Percentiles rank a stretch among this genome's conserved stretches.
These are phyloP conservation scores for Clonostachys chloroleuca DNA, from an alignment of 2,329 filamentous ascomycete species.

Conservation along the genomic window DNA sequence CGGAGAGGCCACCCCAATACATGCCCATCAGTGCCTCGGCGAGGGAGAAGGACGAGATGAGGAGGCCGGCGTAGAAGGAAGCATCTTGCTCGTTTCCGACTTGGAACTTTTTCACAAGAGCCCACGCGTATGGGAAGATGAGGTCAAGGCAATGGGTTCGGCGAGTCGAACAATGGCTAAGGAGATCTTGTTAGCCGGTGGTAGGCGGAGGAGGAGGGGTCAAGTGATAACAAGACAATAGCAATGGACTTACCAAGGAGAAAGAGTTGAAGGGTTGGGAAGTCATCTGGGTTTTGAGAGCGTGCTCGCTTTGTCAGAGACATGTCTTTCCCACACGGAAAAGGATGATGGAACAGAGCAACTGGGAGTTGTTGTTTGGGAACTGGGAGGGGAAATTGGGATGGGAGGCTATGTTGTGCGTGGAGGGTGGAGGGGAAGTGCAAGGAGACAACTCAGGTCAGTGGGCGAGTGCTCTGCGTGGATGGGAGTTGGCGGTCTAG, in stretches of 20 bases:
- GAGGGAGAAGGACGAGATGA: slow-evolving; percentile 82
- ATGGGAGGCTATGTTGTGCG: not conserved
- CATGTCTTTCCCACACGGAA: slow-evolving; percentile 34
- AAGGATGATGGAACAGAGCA: slow-evolving; percentile 28
- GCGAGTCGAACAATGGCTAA: slow-evolving; percentile 86
- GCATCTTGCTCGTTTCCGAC: slow-evolving; percentile 70
- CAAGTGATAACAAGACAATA: not conserved
- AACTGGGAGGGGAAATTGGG: not conserved
- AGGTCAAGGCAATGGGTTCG: slow-evolving; percentile 88
- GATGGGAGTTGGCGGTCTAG: too few species aligned
- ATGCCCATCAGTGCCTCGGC: slow-evolving; percentile 81
- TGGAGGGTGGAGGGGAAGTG: too few species aligned
- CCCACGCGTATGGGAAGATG: slow-evolving; percentile 90
- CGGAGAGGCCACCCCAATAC: slow-evolving; percentile 82
- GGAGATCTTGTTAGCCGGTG: slow-evolving; percentile 6
- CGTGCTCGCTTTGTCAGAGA: slow-evolving; percentile 43
- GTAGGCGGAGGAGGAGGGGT: not conserved
- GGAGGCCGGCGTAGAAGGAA: slow-evolving; percentile 81
- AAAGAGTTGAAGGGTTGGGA: slow-evolving; percentile 79
- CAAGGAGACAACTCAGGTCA: too few species aligned
- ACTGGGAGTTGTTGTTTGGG: not conserved
- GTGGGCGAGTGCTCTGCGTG: not conserved
- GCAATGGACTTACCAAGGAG: slow-evolving; percentile 62
- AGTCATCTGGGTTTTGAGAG: slow-evolving; percentile 63
- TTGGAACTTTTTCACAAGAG: slow-evolving; percentile 72